Base-by-base conservation (phyloP, 305 asterid species). In the Fraxinus platypoda region DNA sequence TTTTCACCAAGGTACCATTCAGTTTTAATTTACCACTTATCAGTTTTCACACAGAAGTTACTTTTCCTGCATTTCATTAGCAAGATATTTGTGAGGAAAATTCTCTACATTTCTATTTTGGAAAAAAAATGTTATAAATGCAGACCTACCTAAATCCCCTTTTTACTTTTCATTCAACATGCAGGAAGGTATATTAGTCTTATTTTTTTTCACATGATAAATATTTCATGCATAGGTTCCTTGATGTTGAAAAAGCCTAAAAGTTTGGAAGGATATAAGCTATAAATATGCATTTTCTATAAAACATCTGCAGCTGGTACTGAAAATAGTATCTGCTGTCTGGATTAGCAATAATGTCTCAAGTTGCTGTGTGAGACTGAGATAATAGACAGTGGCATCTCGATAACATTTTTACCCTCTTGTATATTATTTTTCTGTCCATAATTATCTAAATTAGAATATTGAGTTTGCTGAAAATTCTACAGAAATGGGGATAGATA, bases 401-500 rank as follows among this genome's bases (percentile, higher is more conserved):
- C 38, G 9, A 28, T 37, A 72, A 52, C 23, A 3, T 78, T 54
- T 30, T 35, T 57, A 23, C 7, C 26, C 19, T 23, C 33, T 26
- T 52, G 54, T 28, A 3, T 59, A 49, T 81, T 21, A 28, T 9
- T 2, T 11, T 62, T n/a, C 77, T 54, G 13, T 54, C 78, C 80
- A 31, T 30, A 11, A 37, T 38, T 35, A 75, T 78, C 6, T 49
- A 75, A 76, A 64, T 79, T 43, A 76, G 72, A 35, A 43, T 79
- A 77, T 21, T 87, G 77, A 79, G 52, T 34, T 25, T 1, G 21
- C 0, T 66, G 13, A 81, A 30, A 70, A 76, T 75, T 54, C 68
- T 31, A 41, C 86, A 94, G 98, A 89, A 94, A 94, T 82, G 97
- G 98, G 71, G 98, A 94, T 82, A 91, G 94, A 78, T 94, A 91